Base-by-base conservation (phyloP, 495 filamentous ascomycete species). In the Corynascus novoguineensis region DNA sequence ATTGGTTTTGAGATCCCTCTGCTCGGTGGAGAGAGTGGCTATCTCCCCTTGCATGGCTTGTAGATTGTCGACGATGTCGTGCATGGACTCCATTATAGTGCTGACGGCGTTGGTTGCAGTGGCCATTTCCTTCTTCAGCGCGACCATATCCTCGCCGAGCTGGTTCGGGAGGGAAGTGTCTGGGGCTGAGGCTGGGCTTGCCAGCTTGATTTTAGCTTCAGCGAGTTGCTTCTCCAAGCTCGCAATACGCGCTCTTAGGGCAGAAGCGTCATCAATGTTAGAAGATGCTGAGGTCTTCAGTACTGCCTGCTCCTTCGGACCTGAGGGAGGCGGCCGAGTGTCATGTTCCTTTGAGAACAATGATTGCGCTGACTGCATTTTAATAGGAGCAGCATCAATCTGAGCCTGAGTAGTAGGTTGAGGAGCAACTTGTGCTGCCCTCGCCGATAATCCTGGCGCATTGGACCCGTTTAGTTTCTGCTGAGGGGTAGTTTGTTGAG, bases 11-110 rank as follows among this genome's bases (percentile, higher is more conserved):
- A 54, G 32, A 0, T 55, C 27, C 17, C 50, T 48, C 44, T 61
- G 58, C 14, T 54, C 47, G n/a, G 28, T 5, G 0, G 24, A 11
- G 4, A 61, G 28, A 9, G 31, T 27, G 4, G 50, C 29, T 12
- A 60, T 35, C 4, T 59, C 62, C 10, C 55, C 51, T 1, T 59
- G 52, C 0, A 61, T 17, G 0, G 21, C 24, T 17, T 37, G 42
- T 5, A 68, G 9, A 6, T 27, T 45, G 28, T 63, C 60, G 2
- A 57, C 56, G 12, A 65, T 57, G 31, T 55, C 21, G 5, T 63
- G 60, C 42, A 65, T 56, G 0, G 63, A 68, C 6, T 63, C 63
- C 55, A 68, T 45, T 52, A 65, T 61, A 8, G 50, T 32, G 10
- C 29, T 29, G 40, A 63, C 49, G 1, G 42, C 54, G 7, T 57